phyloP scores from a whole-genome alignment of 2,329 filamentous ascomycete species.

The Cytospora paraplurivora region DNA sequence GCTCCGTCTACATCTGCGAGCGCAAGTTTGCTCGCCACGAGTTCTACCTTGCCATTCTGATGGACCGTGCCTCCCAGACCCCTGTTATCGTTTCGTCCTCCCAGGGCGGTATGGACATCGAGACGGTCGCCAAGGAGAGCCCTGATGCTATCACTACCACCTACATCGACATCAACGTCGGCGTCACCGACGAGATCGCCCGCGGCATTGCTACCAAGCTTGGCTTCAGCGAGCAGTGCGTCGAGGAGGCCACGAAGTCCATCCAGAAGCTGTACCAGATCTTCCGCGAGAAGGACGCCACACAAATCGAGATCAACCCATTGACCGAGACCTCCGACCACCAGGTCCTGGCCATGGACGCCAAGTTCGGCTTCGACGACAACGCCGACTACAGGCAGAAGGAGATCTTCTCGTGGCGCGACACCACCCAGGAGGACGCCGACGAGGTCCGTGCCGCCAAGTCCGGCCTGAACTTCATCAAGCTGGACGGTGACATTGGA shows the following conservation, averaged over 20 bases:
- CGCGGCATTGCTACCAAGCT: slow-evolving; percentile 86
- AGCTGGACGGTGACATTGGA: slow-evolving; percentile 98
- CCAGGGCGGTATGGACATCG: slow-evolving; percentile 99
- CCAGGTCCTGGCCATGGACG: slow-evolving; percentile 98
- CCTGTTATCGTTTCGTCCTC: slow-evolving; percentile 97
- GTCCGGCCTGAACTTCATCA: slow-evolving; percentile 98
- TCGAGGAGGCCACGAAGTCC: slow-evolving; percentile 91
- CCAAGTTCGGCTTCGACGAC: slow-evolving; percentile 98
- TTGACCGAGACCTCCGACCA: slow-evolving; percentile 98
- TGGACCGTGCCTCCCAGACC: slow-evolving; percentile 89
- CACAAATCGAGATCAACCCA: slow-evolving; percentile 99
- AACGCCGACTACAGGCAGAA: slow-evolving; percentile 98
- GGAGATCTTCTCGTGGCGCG: slow-evolving; percentile 92
- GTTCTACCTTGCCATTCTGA: slow-evolving; percentile 98
- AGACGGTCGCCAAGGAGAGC: slow-evolving; percentile 96
- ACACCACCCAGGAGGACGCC: slow-evolving; percentile 91
- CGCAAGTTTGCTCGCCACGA: slow-evolving; percentile 98
- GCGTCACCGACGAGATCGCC: slow-evolving; percentile 95
- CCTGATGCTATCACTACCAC: slow-evolving; percentile 95
- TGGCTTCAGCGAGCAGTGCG: slow-evolving; percentile 96
- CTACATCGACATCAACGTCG: slow-evolving; percentile 87
- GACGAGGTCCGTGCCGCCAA: slow-evolving; percentile 97
- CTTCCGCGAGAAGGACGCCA: slow-evolving; percentile 97
- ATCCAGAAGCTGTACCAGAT: slow-evolving; percentile 99
- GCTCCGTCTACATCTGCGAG: slow-evolving; percentile 97